Base-by-base conservation (phyloP, 208 protist species). In the Crithidia fasciculata region DNA sequence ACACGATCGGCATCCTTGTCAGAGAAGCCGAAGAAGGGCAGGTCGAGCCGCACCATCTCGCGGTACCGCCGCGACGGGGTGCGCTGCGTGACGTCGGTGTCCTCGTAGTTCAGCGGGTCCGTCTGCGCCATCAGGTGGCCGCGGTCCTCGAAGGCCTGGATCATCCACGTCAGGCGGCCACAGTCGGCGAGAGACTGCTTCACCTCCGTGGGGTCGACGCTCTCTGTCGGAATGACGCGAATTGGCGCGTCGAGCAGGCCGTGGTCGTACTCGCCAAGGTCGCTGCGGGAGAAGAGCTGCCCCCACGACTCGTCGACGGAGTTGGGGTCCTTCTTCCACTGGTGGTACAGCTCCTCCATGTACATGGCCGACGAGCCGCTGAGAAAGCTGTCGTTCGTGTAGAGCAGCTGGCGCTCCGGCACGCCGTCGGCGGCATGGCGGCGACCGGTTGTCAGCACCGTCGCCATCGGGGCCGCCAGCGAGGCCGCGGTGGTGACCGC, bases 111-210 rank as follows among this genome's bases (percentile, higher is more conserved):
- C 44, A 98, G 82, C 2, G 95, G 95, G 79, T 97, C 92, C 5
- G 85, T 91, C 55, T 92, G 77, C 49, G 89, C 88, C 56, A 85
- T 76, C 4, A 95, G 82, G 73, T 98, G 93, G 52, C 93, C 93
- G 49, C 83, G 84, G 54, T 95, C 92, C 71, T 96, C 88, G 72
- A 96, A 97, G 47, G 95, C 83, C 61, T 91, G 84, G 55, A 97
- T 96, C 88, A 98, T 95, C 84, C 84, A 89, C 44, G 83, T 94
- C 61, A 95, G 82, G 39, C 89, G 82, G 36, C 80, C 86, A 62
- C 92, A 95, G 59, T 95, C 88, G 13, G 78, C 81, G 41, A 94
- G 77, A 43, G 90, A 94, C 76, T 95, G 89, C 74, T 85, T 82
- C 57, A 95, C 82, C 28, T 74, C 77, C 64, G 57, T 50, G 37